These are phyloP conservation scores for Geranomyces variabilis DNA, from an alignment of 192 early-diverging fungal species.

Conservation along the genomic window DNA sequence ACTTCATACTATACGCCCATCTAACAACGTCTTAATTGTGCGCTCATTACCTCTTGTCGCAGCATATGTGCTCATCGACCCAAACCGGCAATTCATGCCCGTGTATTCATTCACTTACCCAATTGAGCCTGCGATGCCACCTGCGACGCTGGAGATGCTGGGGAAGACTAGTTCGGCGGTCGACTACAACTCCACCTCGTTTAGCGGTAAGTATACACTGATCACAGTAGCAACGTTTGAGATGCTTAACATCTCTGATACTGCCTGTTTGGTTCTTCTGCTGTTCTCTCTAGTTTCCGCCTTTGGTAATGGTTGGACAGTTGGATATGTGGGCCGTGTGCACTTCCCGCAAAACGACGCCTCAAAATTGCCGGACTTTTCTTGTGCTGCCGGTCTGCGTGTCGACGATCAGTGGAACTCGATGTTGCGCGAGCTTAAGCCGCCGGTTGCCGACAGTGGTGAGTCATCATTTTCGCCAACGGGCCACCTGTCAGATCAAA, in stretches of 20 bases:
- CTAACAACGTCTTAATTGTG: background rate
- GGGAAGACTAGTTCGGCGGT: background rate
- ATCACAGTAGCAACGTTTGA: no score
- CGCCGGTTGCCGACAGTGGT: background rate
- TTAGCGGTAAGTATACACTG: background rate
- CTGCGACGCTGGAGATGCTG: background rate
- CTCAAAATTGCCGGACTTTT: background rate
- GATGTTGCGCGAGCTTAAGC: background rate
- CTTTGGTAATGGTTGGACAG: conserved; percentile 1
- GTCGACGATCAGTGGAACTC: conserved; percentile 13
- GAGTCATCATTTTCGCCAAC: background rate
- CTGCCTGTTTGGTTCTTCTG: no score
- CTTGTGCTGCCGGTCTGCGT: conserved; percentile 3
- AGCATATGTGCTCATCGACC: background rate
- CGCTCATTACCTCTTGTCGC: background rate
- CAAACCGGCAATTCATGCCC: background rate
- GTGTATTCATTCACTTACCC: background rate
- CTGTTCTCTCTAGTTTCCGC: no score
- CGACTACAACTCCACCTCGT: background rate
- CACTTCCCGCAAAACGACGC: background rate
- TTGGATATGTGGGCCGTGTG: background rate
- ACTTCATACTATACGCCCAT: no score
- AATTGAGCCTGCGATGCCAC: background rate
- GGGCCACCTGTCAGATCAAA: background rate
- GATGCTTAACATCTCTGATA: no score